Percentiles rank a stretch among this genome's conserved stretches.
These are phyloP conservation scores for Iris macrosiphon DNA, from an alignment of 106 monocot genomes.

Conservation along the genomic window DNA sequence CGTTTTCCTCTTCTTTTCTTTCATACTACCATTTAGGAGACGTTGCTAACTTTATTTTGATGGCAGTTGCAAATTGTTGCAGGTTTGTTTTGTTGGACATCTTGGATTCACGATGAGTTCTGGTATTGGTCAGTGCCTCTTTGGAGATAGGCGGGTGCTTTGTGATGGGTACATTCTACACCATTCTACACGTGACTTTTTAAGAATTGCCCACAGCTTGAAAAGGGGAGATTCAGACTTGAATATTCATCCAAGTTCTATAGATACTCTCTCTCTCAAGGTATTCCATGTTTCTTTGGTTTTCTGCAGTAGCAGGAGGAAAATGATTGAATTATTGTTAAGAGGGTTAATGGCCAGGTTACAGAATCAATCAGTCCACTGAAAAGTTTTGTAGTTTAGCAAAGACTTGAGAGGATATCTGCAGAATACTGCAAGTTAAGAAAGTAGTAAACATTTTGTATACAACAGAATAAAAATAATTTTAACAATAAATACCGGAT, in stretches of 20 bases:
- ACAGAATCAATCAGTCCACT: too few species aligned
- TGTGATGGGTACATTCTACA: constrained; percentile 3
- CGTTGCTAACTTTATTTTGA: too few species aligned
- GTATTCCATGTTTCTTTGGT: too few species aligned
- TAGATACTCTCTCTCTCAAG: constrained; percentile 3
- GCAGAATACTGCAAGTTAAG: neutral
- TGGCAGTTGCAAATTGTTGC: too few species aligned
- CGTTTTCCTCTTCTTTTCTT: too few species aligned
- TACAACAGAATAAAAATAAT: neutral
- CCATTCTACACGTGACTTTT: neutral
- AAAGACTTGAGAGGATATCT: neutral
- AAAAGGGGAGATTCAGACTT: neutral
- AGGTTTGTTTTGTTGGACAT: too few species aligned
- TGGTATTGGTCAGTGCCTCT: constrained; percentile 10
- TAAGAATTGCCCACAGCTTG: neutral
- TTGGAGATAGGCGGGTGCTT: constrained; percentile 4
- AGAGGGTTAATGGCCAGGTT: too few species aligned
- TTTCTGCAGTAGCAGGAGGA: neutral
- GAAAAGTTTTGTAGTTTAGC: too few species aligned
- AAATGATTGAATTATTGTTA: too few species aligned
- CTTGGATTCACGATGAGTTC: constrained; percentile 9
- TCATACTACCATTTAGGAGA: too few species aligned
- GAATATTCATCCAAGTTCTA: neutral
- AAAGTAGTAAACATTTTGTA: neutral
- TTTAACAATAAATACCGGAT: too few species aligned